Base-by-base conservation (phyloP, 257 asterid species). In the Jasminum sambac region DNA sequence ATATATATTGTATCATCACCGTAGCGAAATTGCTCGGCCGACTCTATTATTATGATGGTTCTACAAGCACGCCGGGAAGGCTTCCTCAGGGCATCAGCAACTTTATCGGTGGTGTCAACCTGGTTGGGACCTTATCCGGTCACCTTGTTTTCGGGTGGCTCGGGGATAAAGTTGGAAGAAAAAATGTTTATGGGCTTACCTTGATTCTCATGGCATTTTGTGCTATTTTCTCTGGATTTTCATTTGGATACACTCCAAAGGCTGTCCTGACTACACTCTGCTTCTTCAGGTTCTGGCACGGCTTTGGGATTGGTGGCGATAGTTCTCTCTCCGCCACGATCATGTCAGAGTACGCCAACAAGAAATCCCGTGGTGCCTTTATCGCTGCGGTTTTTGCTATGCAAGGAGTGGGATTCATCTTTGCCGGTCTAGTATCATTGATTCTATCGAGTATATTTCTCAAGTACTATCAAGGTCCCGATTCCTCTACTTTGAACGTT, bases 211-310 rank as follows among this genome's bases (percentile, higher is more conserved):
- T 70, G 74, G 13, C 48, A 16, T 36, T 70, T 6, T 70, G 74
- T 16, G 63, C 74, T 0, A 5, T 70, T 24, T 55, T 44, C 23
- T 70, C 74, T 8, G 62, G 38, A 39, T 58, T 70, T 34, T 60
- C 74, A 2, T 61, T 70, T 14, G 74, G 74, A 1, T 13, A 24
- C 62, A 61, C 48, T 8, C 68, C 68, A 5, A 70, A 61, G 25
- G 74, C 61, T 26, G 67, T 61, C 26, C 25, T 70, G 62, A 58
- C 74, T 5, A 60, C 68, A 2, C 44, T 70, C 1, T 70, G 74
- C 16, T 70, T 70, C 68, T 70, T 70, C 19, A 70, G 74, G 8
- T 70, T 70, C 16, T 70, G 74, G 74, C 68, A 60, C 17, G 74
- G 74, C 21, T 70, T 70, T 8, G 74, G 74, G 23, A 70, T 70